Base-by-base conservation (phyloP, 2,329 filamentous ascomycete genomes). In the Chrysoporthe deuterocubensis region DNA sequence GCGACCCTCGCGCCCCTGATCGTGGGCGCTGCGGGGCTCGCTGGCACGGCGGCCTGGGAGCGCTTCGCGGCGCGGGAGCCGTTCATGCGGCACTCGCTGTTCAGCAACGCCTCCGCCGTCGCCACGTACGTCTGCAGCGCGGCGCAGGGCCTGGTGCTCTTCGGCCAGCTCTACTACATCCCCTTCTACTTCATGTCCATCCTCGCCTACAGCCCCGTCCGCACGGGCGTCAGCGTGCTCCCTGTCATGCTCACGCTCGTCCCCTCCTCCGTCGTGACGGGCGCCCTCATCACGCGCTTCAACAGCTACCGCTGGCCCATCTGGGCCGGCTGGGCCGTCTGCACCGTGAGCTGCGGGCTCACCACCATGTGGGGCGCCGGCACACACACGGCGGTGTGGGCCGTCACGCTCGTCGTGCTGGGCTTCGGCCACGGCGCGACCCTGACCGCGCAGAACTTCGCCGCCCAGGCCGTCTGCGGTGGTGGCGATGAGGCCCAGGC, bases 1-100 rank as follows among this genome's bases (percentile, higher is more conserved):
- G 73, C 77, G 16, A 78, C 82, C 1, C 52, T 86, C 2, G 75
- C 76, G 0, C 83, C 84, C 0, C 72, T 86, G 18, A 67, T 84
- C 2, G 67, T 84, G 2, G 83, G 84, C 0, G 32, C 80, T 0
- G 44, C 77, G 2, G 82, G 81, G 11, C 70, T 84, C 2, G 64
- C 77, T 1, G 68, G 72, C 0, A 79, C 83, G 40, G 67, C 75
- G 5, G 48, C 78, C 5, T 84, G 79, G 74, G 80, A 84, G 70
- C 69, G 69, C 4, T 72, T 71, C 48, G 69, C 71, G 11, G 77
- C 78, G 0, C 71, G 66, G 6, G 70, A 77, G 26, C 78, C 78
- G 1, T 77, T 79, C 65, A 71, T 80, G 11, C 73, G 72, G 11
- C 75, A 72, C 21, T 69, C 68, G 0, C 71, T 80, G 18, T 80